Percentiles rank a stretch among this genome's conserved stretches.
Evolutionary conservation across 2,329 filamentous ascomycete species (phyloP).

Genomic region (Aspergillus intermedius): DNA sequence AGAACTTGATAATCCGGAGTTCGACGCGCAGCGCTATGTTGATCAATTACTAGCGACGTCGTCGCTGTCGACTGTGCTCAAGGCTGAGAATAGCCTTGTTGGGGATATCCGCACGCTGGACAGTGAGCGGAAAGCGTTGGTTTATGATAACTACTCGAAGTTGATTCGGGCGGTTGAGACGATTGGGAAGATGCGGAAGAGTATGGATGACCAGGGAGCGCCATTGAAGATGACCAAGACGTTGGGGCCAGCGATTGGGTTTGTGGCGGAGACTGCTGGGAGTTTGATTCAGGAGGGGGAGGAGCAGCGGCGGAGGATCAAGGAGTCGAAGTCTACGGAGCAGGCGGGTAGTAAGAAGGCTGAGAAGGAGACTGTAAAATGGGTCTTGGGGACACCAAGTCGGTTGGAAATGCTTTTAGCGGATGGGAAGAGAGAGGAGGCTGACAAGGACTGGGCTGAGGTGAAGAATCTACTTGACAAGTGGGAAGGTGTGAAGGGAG

Average conservation of each 20-base stretch:
- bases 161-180: conserved; percentile 94
- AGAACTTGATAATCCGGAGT: conserved; percentile 68
- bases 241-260: conserved; percentile 35
- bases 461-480: conserved; percentile 32
- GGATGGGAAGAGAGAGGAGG: conserved; percentile 34
- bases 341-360: conserved; percentile 14
- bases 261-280: conserved; percentile 40
- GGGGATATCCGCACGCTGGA: conserved; percentile 80
- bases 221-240: conserved; percentile 43
- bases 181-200: conserved; percentile 62
- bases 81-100: conserved; percentile 41
- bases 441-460: conserved; percentile 38
- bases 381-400: conserved; percentile 38
- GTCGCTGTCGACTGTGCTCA: conserved; percentile 37
- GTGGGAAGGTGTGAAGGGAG: conserved; percentile 40
- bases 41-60: conserved; percentile 36
- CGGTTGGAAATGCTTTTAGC: conserved; percentile 32
- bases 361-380: conserved; percentile 40
- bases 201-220: conserved; percentile 41
- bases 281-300: conserved; percentile 35
- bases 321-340: conserved; percentile 17
- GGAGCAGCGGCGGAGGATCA: conserved; percentile 25
- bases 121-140: conserved; percentile 91
- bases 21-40: conserved; percentile 60
- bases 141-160: conserved; percentile 98